Base-by-base conservation (phyloP, 805 yeast genomes). In the Wickerhamiella shivajii region DNA sequence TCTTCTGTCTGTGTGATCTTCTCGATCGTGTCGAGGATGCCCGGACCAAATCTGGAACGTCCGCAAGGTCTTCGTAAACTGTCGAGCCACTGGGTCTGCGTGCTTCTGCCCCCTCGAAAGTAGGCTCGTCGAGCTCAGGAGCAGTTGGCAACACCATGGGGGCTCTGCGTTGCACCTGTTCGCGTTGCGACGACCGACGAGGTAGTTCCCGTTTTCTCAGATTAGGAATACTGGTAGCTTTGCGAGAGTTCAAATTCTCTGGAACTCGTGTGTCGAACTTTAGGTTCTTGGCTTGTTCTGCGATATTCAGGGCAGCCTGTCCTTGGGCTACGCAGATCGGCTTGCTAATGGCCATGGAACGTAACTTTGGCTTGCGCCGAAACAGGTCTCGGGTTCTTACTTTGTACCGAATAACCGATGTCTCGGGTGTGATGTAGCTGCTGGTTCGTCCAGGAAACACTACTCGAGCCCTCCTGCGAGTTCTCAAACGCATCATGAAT, bases 361-460 rank as follows among this genome's bases (percentile, higher is more conserved):
- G 10, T 3, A 31, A 19, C 5, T 7, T 11, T 4, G 37, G 37
- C 3, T 15, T 16, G 18, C 29, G 24, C 29, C 33, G 34, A 9
- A 33, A 17, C 5, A 46, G 15, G 14, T 46, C 46, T 1, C 39
- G 29, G n/a, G 17, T 29, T 9, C 33, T 29, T 18, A 40, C 37
- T 3, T 29, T 22, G 29, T 44, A 43, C 12, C 36, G 32, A 25
- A 33, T 33, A 12, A 36, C 31, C 7, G 46, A 39, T 2, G 29
- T 22, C 17, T 46, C 47, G 8, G 51, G 47, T 3, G 44, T 39
- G 22, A 46, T 40, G 12, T 47, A 36, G 14, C 37, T 39, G 18
- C 40, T 31, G 24, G 33, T 37, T 10, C 21, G 13, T 17, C 31
- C 29, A 16, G 39, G 23, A 28, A 43, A 47, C 14, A 14, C 5